Evolutionary conservation across 805 yeast genomes (phyloP).

Genomic region (Ogataea nitratoaversa): DNA sequence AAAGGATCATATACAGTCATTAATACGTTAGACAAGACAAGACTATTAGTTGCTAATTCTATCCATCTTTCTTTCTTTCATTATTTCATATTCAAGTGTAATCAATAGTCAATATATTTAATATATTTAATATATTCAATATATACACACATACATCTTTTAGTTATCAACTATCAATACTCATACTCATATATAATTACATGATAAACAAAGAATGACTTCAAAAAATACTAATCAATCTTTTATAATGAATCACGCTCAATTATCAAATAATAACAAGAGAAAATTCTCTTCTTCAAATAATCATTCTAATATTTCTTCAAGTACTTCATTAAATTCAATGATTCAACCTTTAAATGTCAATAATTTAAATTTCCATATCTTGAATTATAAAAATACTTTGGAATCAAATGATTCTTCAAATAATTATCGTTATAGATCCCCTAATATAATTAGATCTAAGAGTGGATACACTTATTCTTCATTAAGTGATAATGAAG

Average conservation of each 20-base stretch:
- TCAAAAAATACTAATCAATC: conserved; percentile 11
- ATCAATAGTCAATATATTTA: too few relatives aligned
- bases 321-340: conserved; percentile 13
- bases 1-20: too few relatives aligned
- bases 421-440: not conserved
- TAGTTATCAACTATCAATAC: not conserved
- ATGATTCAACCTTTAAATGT: conserved; percentile 9
- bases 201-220: conserved; percentile 2
- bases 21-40: too few relatives aligned
- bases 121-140: too few relatives aligned
- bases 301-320: conserved; percentile 16
- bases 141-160: not conserved
- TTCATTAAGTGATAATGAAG: conserved; percentile 2
- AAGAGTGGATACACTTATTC: not conserved
- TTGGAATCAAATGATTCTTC: not conserved
- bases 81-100: too few relatives aligned
- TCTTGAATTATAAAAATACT: conserved; percentile 1
- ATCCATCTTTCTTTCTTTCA: too few relatives aligned
- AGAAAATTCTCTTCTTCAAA: conserved; percentile 12
- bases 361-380: conserved; percentile 12
- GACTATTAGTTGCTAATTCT: too few relatives aligned
- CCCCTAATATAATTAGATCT: not conserved
- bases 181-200: not conserved
- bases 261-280: conserved; percentile 6
- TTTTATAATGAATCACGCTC: conserved; percentile 14